Conservation (phyloP, 1,284 basidiomycete species). For the Tilletia caries region DNA sequence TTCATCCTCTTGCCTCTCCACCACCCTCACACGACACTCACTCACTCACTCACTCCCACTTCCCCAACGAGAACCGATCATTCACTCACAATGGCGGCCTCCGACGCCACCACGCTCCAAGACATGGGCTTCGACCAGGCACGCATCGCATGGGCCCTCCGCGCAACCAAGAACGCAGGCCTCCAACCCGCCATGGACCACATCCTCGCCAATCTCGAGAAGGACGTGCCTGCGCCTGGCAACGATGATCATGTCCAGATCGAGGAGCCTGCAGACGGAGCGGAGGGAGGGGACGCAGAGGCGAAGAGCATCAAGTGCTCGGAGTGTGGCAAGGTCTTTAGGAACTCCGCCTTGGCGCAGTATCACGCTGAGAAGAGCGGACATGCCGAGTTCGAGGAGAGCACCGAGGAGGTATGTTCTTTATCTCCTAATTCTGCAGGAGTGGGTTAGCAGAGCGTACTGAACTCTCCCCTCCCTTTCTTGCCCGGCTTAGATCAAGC, state of each 20-base stretch:
- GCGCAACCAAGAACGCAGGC: conserved; percentile 34
- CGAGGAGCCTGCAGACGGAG: not conserved
- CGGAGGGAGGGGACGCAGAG: not conserved
- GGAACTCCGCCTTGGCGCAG: conserved; percentile 79
- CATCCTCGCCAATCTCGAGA: conserved; percentile 46
- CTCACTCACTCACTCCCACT: not conserved
- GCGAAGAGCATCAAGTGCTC: conserved; percentile 46
- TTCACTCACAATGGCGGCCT: not conserved
- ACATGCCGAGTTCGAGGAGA: conserved; percentile 82
- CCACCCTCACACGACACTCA: conserved; percentile 8
- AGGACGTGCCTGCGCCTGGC: conserved; percentile 27
- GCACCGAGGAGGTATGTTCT: conserved; percentile 76
- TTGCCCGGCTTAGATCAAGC: too few species aligned
- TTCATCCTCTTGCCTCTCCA: too few species aligned
- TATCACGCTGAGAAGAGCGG: conserved; percentile 94
- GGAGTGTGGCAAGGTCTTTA: conserved; percentile 55
- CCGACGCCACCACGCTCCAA: conserved; percentile 3
- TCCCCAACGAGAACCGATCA: not conserved
- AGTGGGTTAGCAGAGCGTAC: too few species aligned
- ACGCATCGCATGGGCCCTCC: conserved; percentile 51
- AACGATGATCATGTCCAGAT: not conserved
- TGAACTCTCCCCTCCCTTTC: too few species aligned
- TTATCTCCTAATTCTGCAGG: too few species aligned
- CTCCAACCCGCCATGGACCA: conserved; percentile 51
- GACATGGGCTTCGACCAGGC: conserved; percentile 51